These are phyloP conservation scores for Sporothrix schenckii DNA, from an alignment of 2,329 filamentous ascomycete genomes.

Conservation along the genomic window DNA sequence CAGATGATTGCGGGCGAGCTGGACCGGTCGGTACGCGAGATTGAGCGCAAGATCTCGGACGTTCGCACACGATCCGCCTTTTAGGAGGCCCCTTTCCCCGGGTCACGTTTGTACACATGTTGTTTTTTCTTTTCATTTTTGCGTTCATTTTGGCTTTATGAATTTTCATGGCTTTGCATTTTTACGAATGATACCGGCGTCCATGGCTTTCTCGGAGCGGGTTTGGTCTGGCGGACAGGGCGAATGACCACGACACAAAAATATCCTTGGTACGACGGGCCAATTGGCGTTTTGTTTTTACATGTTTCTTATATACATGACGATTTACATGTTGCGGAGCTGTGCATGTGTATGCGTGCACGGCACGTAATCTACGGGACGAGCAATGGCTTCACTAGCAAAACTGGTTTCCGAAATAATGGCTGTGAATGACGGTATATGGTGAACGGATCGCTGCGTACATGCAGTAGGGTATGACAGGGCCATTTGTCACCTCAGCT, in stretches of 20 bases:
- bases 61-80: constrained; percentile 63
- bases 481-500: neutral
- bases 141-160: neutral
- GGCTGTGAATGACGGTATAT: neutral
- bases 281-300: constrained; percentile 11
- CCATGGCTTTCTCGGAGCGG: neutral
- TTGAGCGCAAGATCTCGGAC: constrained; percentile 91
- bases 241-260: neutral
- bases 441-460: no score
- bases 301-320: neutral
- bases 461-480: no score
- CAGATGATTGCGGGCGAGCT: constrained; percentile 92
- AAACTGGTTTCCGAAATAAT: neutral
- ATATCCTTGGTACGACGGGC: constrained; percentile 19
- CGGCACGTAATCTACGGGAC: neutral
- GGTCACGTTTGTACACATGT: neutral
- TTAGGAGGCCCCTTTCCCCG: constrained; percentile 39
- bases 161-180: no score
- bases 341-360: no score
- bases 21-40: constrained; percentile 86
- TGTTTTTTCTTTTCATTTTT: neutral
- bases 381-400: neutral
- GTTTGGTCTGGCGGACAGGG: neutral
- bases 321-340: neutral
- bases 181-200: constrained; percentile 23